Conservation (phyloP, 2,329 filamentous ascomycete genomes). For the Microthyrium microscopicum region DNA sequence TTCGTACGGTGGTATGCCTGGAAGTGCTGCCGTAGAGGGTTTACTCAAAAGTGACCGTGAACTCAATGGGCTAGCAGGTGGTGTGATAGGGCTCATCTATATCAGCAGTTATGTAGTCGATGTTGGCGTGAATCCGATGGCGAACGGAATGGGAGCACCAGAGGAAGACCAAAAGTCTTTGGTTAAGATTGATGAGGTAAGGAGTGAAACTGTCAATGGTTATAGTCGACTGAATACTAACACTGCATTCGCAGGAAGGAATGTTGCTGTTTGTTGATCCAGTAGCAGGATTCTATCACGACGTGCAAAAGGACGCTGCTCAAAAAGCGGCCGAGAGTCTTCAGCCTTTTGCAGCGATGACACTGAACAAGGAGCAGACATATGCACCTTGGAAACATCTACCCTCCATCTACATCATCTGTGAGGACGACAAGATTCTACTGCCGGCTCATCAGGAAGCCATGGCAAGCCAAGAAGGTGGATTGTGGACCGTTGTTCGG, state of each 20-base stretch:
- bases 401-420: conserved; percentile 5
- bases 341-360: too few species aligned
- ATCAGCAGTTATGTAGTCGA: background rate
- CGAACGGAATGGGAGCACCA: background rate
- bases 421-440: conserved; percentile 2
- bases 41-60: conserved; percentile 13
- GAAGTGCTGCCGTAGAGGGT: background rate
- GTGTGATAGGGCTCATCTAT: conserved; percentile 16
- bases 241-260: too few species aligned
- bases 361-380: too few species aligned
- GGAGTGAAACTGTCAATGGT: too few species aligned
- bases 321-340: too few species aligned
- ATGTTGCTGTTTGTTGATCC: too few species aligned
- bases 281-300: too few species aligned
- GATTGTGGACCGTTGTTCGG: background rate
- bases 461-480: conserved; percentile 1
- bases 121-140: conserved; percentile 1
- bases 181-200: too few species aligned
- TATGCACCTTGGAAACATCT: conserved; percentile 5
- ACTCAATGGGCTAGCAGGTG: conserved; percentile 16
- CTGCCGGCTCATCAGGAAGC: conserved; percentile 1
- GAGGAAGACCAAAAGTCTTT: background rate
- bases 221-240: too few species aligned
- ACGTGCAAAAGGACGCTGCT: too few species aligned
- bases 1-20: conserved; percentile 1